Evolutionary conservation across 2,329 filamentous ascomycete genomes (phyloP), one percentile per base, ranked within the genome.

Genomic region (Colletotrichum liaoningense): DNA sequence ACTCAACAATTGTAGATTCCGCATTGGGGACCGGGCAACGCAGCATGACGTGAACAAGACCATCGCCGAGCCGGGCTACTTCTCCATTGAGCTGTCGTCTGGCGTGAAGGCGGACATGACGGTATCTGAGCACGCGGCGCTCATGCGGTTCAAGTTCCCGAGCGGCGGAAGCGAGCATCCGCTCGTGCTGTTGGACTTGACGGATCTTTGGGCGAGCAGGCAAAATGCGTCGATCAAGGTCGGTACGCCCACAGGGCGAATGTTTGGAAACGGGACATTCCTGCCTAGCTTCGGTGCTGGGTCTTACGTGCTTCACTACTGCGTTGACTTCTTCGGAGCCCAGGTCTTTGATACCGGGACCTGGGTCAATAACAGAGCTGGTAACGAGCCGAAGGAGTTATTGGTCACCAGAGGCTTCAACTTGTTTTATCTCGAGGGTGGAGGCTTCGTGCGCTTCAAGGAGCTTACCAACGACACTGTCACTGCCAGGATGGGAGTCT

Each of bases 111-210:
- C 88, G 0, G 88, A 91, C 72, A 91, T 91, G 86, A 91, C 91
- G 0, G 86, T 88, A 4, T 87, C 89, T 1, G 89, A 91, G 56
- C 89, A 88, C 69, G 90, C 90, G 1, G 89, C 90, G 3, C 78
- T 93, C n/a, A 92, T 91, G 77, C 84, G 86, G 4, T 91, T 93
- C 75, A 87, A 84, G 0, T 92, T 92, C 73, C 87, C 89, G 16
- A 56, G 46, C 62, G 65, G 24, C 63, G 65, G 24, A 55, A 77
- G 19, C 6, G 72, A 74, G 28, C 81, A 83, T 26, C 90, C 91
- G 0, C 80, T 92, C 8, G 84, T 93, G 16, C 78, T 92, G 5
- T 83, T 91, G 1, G 91, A 93, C 69, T 79, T 93, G 28, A 87
- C 86, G n/a, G 91, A 93, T 77, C 80, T 93, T 3, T 88, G 89